Evolutionary conservation across 2,329 filamentous ascomycete genomes (phyloP).

Genomic region (Zasmidium cellare): DNA sequence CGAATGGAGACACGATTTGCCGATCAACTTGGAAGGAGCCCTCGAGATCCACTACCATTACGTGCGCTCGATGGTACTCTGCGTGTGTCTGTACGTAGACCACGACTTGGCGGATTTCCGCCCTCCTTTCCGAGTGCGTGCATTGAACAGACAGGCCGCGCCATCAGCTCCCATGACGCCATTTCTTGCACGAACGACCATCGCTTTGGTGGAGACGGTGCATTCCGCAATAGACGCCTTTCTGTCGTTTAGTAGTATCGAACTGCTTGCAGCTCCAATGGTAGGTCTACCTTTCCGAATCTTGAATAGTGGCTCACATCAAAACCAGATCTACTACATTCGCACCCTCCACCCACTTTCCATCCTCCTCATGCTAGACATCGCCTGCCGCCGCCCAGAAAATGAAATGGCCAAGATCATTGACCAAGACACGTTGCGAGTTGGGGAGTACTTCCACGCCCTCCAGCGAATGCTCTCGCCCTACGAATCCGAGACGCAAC

Average conservation of each 20-base stretch:
- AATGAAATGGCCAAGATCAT: conserved; percentile 10
- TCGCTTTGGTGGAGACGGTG: conserved; percentile 2
- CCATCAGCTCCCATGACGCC: conserved; percentile 4
- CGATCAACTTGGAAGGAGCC: conserved; percentile 6
- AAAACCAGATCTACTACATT: conserved; percentile 8
- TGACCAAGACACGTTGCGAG: conserved; percentile 3
- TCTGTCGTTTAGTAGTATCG: conserved; percentile 1
- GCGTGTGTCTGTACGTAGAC: conserved; percentile 9
- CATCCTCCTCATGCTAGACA: conserved; percentile 7
- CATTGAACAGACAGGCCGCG: conserved; percentile 1
- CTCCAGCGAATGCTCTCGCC: conserved; percentile 1
- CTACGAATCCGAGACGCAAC: not conserved
- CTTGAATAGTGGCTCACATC: no score
- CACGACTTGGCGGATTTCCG: conserved; percentile 10
- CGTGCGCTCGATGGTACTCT: conserved; percentile 3
- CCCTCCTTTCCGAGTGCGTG: conserved; percentile 7
- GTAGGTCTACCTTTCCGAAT: not conserved
- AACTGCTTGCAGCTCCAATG: conserved; percentile 7
- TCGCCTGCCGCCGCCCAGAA: conserved; percentile 4
- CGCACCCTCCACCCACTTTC: conserved; percentile 8
- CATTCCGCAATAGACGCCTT: conserved; percentile 9
- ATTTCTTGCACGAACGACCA: conserved; percentile 5
- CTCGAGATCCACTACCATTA: conserved; percentile 11
- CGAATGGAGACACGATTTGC: conserved; percentile 5
- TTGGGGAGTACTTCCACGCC: conserved; percentile 5